Percentiles rank a stretch among this genome's conserved stretches.
phyloP scores from a whole-genome alignment of 306 rosid genomes.

The Prosopis cineraria region DNA sequence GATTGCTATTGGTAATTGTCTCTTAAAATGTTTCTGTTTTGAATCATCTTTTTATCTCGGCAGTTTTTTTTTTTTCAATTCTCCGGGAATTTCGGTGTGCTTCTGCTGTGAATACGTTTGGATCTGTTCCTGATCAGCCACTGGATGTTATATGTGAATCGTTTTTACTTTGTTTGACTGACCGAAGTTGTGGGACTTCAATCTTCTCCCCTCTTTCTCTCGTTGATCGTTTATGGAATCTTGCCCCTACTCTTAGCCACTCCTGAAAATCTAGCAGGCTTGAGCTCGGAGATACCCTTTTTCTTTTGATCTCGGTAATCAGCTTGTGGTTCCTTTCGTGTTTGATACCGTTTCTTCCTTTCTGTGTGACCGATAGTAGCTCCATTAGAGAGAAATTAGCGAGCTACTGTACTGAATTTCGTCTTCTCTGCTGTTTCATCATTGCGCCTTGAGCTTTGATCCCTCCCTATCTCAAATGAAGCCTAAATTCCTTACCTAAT shows the following conservation, averaged over 20 bases:
- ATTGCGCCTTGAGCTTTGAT: background rate
- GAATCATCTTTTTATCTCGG: constrained; percentile 20
- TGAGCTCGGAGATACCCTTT: background rate
- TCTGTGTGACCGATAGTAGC: background rate
- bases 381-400: background rate
- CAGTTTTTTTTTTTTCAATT: background rate
- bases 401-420: background rate
- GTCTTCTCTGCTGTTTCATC: background rate
- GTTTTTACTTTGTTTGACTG: constrained; percentile 6
- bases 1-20: constrained; percentile 68
- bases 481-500: background rate
- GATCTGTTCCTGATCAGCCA: background rate
- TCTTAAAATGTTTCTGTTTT: background rate
- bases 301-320: background rate
- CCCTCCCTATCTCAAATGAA: background rate
- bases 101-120: background rate
- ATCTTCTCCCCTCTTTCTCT: constrained; percentile 15
- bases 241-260: background rate
- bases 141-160: background rate
- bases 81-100: background rate
- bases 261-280: background rate
- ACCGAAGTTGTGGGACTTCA: constrained; percentile 2
- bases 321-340: background rate
- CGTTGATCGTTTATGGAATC: background rate
- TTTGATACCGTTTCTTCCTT: constrained; percentile 2